phyloP scores from a whole-genome alignment of 2,329 filamentous ascomycete genomes.

The Sporothrix pseudoabietina region DNA sequence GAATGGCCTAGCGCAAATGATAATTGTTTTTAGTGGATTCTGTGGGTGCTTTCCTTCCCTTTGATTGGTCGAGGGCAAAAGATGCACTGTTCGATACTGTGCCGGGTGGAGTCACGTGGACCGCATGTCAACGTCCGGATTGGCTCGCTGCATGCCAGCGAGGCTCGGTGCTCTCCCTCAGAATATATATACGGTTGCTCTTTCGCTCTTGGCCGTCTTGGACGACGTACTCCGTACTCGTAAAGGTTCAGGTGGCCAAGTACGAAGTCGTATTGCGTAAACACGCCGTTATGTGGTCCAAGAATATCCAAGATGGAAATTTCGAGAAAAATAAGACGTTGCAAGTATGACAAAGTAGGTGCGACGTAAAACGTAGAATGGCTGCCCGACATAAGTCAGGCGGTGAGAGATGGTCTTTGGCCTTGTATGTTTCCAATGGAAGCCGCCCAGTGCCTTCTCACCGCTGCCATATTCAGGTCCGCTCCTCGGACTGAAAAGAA shows the following conservation, averaged over 20 bases:
- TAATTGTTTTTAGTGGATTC: neutral
- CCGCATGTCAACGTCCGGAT: neutral
- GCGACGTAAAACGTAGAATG: too few relatives aligned
- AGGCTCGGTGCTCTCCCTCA: neutral
- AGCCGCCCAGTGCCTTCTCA: neutral
- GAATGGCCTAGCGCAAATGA: neutral
- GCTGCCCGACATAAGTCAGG: neutral
- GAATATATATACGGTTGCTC: neutral
- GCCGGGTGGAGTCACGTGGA: constrained; percentile 6
- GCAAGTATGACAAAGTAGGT: neutral
- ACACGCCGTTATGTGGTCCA: neutral
- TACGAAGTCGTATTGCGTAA: neutral
- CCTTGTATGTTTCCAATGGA: neutral
- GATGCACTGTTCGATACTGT: constrained; percentile 4
- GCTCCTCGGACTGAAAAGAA: neutral
- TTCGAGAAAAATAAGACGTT: neutral
- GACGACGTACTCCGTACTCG: neutral
- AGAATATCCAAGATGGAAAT: neutral
- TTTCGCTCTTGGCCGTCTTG: neutral
- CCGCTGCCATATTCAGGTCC: neutral
- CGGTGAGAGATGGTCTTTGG: neutral
- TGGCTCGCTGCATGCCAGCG: neutral
- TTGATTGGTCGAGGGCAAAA: neutral
- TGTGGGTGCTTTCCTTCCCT: neutral
- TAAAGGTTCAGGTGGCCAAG: neutral